Evolutionary conservation across 352 stramenopile genomes (phyloP), one percentile per base, ranked within the genome.

Genomic region (Pseudoperonospora humuli): DNA sequence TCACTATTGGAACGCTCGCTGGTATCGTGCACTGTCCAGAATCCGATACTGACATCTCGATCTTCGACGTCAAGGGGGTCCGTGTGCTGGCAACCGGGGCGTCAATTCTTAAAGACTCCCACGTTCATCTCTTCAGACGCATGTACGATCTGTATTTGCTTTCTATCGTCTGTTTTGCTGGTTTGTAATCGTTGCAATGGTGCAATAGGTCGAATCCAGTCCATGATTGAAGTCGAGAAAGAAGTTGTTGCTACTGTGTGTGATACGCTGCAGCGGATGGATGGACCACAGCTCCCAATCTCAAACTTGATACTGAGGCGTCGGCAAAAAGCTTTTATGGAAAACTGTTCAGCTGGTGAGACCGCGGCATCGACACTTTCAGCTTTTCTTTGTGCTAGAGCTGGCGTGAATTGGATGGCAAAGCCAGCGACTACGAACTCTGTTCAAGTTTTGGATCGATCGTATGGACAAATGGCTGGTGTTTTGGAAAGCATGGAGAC

Each of bases 171-270:
- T 28, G 18, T 11, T 15, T 18, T 19, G 15, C 34, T 17, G 8
- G 36, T 15, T 37, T 40, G 31, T 42, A 29, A n/a, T 24, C 29
- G 8, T 34, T 21, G 29, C 29, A 17, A 14, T 43, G 15, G n/a
- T 41, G 26, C 7, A 34, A 1, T 50, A 78, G 64, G 42, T 46
- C 48, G 35, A 31, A 52, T 78, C 26, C 38, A 60, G 25, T 40
- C 41, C 7, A 36, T 71, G 32, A 63, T 78, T 25, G 35, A 61
- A 7, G 24, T 74, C 1, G 67, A 78, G 20, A 75, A 75, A 45
- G 54, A 67, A 25, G 42, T 51, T 5, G 46, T 78, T 27, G 45
- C 28, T 14, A 39, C 54, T 9, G 40, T 60, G 24, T 75, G 61
- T 25, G 24, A 56, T 33, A 33, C 35, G 5, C 27, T 59, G 10